Evolutionary conservation across 2,329 filamentous ascomycete species (phyloP).

Genomic region (Aschersonia sp.): DNA sequence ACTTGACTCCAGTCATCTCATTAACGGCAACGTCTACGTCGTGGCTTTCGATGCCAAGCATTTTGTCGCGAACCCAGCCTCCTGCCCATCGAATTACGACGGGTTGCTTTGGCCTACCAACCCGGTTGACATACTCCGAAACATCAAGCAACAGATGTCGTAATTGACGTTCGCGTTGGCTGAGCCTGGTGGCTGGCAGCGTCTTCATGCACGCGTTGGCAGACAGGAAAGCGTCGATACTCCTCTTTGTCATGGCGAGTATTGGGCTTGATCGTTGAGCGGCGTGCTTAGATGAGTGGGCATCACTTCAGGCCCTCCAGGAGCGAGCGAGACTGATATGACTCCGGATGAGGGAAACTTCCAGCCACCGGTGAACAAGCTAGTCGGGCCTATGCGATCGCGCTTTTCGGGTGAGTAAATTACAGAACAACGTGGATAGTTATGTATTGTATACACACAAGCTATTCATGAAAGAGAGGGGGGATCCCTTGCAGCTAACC

Average conservation of each 20-base stretch:
- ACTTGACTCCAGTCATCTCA: conserved; percentile 66
- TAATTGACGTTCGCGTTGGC: conserved; percentile 54
- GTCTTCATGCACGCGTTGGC: conserved; percentile 6
- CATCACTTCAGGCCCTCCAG: neutral
- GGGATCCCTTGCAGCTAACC: no score
- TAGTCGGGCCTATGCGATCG: neutral
- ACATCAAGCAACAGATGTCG: conserved; percentile 69
- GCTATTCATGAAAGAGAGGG: no score
- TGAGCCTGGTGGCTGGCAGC: conserved; percentile 36
- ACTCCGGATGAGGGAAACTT: no score
- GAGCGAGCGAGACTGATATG: no score
- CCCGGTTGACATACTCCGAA: conserved; percentile 44
- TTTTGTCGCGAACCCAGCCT: conserved; percentile 78
- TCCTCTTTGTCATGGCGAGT: conserved; percentile 3
- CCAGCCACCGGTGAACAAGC: neutral
- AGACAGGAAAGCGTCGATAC: conserved; percentile 8
- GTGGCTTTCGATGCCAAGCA: conserved; percentile 56
- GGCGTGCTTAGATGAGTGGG: neutral
- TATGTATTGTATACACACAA: no score
- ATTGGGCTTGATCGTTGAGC: neutral
- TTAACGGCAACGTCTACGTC: conserved; percentile 83
- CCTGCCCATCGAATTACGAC: conserved; percentile 64
- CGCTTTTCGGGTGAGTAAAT: neutral
- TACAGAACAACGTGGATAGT: neutral
- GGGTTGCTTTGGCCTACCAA: conserved; percentile 33